phyloP scores from a whole-genome alignment of 208 protist genomes.

The Trichomonas tenax region DNA sequence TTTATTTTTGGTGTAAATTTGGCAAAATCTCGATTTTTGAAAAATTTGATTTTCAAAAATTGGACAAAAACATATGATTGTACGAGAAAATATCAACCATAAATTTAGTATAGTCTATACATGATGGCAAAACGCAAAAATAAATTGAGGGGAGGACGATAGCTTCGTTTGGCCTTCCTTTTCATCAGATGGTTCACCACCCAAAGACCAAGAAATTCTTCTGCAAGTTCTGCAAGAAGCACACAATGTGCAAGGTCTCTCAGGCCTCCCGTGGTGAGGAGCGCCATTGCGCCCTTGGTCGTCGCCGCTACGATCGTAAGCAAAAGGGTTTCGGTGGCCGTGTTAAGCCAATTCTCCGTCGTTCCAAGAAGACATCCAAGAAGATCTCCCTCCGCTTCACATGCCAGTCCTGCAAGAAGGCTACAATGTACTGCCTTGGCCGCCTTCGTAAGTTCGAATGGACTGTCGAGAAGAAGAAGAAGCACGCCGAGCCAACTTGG shows the following conservation, averaged over 20 bases:
- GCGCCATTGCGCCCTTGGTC: background rate
- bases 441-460: conserved; percentile 9
- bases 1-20: too few species aligned
- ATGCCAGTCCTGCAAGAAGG: background rate
- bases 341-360: background rate
- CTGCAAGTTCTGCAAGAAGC: conserved; percentile 16
- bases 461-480: conserved; percentile 2
- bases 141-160: background rate
- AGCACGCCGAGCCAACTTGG: conserved; percentile 10
- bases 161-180: background rate
- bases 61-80: too few species aligned
- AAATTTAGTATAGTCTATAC: too few species aligned
- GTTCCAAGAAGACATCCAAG: background rate
- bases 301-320: background rate
- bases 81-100: too few species aligned
- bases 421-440: conserved; percentile 7
- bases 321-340: background rate
- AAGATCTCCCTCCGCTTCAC: conserved; percentile 4
- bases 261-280: background rate
- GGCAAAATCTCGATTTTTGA: too few species aligned
- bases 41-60: too few species aligned
- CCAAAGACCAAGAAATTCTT: conserved; percentile 20
- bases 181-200: background rate
- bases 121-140: too few species aligned
- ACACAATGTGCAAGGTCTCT: background rate